A percentile compares a stretch with the other conserved stretches of the same genome.
Conservation (phyloP, 768 basidiomycete genomes). For the Lactarius hatsudake region DNA sequence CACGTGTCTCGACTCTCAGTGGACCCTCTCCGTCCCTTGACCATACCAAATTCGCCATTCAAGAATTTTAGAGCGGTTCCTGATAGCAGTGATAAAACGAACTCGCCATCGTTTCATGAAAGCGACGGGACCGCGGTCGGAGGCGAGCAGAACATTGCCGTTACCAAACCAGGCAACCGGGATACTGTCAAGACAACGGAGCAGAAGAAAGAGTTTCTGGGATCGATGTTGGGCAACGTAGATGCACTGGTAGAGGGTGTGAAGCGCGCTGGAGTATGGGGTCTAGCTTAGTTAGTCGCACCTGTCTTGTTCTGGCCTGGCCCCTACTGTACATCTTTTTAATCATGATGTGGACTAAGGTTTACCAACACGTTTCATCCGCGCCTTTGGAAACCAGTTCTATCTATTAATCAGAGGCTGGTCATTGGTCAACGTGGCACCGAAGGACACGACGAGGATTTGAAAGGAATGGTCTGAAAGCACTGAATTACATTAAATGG, state of each 20-base stretch:
- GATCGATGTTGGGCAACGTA: constrained; percentile 85
- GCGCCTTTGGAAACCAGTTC: not conserved
- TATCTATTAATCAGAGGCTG: not conserved
- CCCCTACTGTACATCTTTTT: not conserved
- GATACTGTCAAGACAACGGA: constrained; percentile 52
- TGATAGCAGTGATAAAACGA: not conserved
- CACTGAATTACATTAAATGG: constrained; percentile 11
- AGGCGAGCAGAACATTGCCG: constrained; percentile 23
- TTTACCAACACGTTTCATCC: not conserved
- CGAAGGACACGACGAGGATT: not conserved
- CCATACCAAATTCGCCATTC: constrained; percentile 20
- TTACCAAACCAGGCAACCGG: constrained; percentile 26
- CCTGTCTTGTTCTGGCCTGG: not conserved
- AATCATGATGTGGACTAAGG: not conserved
- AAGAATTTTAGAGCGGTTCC: constrained; percentile 16
- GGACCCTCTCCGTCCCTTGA: constrained; percentile 27
- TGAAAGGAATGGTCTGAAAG: not conserved
- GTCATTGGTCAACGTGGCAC: not conserved
- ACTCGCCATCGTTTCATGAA: constrained; percentile 2
- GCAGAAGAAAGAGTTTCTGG: constrained; percentile 79
- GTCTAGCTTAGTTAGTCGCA: constrained; percentile 47
- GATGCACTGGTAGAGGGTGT: constrained; percentile 89
- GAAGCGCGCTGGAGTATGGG: constrained; percentile 84
- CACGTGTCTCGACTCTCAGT: constrained; percentile 36
- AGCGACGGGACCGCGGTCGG: constrained; percentile 21